Base-by-base conservation (phyloP, 345 rosid species). In the Excoecaria agallocha region DNA sequence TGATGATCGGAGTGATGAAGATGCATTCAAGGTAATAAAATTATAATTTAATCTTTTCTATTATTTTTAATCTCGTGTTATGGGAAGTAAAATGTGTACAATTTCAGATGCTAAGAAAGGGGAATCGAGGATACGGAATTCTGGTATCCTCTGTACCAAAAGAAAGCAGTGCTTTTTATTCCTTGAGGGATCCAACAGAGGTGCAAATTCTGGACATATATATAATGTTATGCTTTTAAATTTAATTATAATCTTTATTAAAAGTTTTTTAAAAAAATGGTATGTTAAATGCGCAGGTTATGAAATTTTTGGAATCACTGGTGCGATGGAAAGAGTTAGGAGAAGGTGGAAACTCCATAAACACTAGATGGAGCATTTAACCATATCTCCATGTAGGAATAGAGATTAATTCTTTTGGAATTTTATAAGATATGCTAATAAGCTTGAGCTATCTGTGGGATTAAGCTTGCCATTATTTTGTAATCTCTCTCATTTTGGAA, bases 1-100 rank as follows among this genome's bases (percentile, higher is more conserved):
- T 25, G 99, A 96, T 71, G 99, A 96, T 74, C 86, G 69, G 69
- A 85, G 88, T 0, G 99, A 95, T 80, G 99, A 95, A 76, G 98
- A 95, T 77, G 99, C 98, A 38, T 93, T 96, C 79, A 93, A 91
- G 91, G 98, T 86, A 81, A 39, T 24, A 30, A 30, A 30, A 30
- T 30, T 30, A 30, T 30, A 30, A 30, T 30, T 30, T 30, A 30
- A 30, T 30, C 30, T 30, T n/a, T n/a, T n/a, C n/a, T 30, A 30
- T 30, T 30, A 30, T 30, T 30, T 30, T 30, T 30, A 30, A 30
- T 30, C 30, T 30, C 1, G 30, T 45, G 35, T 25, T 8, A 7
- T 19, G 22, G 16, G 54, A 22, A 41, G 7, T 70, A 9, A 9
- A 22, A 30, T 30, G 1, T 30, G 30, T 30, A 30, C 25, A 2